A percentile compares a stretch with the other conserved stretches of the same genome.
These are phyloP conservation scores for Neopestalotiopsis rosae DNA, from an alignment of 2,329 filamentous ascomycete genomes.

Conservation along the genomic window DNA sequence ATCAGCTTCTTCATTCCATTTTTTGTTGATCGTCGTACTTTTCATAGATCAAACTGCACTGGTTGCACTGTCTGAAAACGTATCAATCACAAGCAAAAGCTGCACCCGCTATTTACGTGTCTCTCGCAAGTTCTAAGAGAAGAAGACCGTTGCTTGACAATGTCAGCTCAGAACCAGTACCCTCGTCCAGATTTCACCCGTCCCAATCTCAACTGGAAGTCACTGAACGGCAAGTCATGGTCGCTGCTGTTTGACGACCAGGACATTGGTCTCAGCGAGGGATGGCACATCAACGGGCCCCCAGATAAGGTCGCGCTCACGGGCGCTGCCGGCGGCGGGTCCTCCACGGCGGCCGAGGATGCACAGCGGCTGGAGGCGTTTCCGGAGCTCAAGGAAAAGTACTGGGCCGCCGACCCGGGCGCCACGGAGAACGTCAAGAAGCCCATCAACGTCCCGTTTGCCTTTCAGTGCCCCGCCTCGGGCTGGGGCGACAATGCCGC, in stretches of 20 bases:
- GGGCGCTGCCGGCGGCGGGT: slow-evolving; percentile 21
- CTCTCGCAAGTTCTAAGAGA: neutral
- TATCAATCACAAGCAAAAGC: neutral
- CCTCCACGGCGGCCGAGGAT: slow-evolving; percentile 39
- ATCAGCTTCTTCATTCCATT: neutral
- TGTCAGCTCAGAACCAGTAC: slow-evolving; percentile 48
- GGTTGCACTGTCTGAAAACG: neutral
- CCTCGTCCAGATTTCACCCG: slow-evolving; percentile 71
- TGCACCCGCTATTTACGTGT: neutral
- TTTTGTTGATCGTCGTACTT: neutral
- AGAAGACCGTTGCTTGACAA: slow-evolving; percentile 19
- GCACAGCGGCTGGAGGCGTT: slow-evolving; percentile 54
- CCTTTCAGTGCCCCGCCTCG: slow-evolving; percentile 68
- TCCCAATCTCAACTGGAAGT: slow-evolving; percentile 58
- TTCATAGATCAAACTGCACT: neutral
- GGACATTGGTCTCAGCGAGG: slow-evolving; percentile 57
- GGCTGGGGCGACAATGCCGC: slow-evolving; percentile 65
- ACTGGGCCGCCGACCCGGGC: slow-evolving; percentile 39
- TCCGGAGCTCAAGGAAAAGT: slow-evolving; percentile 53
- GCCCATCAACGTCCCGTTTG: slow-evolving; percentile 67
- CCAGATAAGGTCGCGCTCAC: slow-evolving; percentile 45
- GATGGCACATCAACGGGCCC: slow-evolving; percentile 60
- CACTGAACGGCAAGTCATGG: slow-evolving; percentile 65
- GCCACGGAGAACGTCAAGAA: slow-evolving; percentile 48
- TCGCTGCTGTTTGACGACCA: slow-evolving; percentile 69